These are phyloP conservation scores for Populus hybrid DNA, from an alignment of 441 rosid genomes.

Conservation along the genomic window DNA sequence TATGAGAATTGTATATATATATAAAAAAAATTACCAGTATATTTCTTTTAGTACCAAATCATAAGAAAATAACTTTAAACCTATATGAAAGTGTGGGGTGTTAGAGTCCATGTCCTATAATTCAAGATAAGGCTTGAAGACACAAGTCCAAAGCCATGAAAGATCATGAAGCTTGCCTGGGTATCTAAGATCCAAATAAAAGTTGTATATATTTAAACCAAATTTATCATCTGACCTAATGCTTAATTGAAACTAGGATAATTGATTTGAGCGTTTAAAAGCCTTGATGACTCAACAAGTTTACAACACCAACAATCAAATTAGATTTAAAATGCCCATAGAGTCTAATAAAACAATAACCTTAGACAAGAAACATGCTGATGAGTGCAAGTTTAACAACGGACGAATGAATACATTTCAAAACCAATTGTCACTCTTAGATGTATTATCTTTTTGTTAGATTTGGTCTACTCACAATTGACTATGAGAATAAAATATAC, in stretches of 20 bases:
- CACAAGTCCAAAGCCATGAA: not conserved
- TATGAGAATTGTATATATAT: too few species aligned
- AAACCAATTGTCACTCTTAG: not conserved
- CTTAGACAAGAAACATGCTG: too few species aligned
- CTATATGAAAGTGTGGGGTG: accelerated
- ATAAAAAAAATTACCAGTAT: too few species aligned
- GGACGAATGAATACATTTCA: too few species aligned
- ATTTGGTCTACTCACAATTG: not conserved
- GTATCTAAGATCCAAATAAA: not conserved
- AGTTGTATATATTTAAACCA: not conserved
- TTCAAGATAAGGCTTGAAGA: not conserved
- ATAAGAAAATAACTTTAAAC: too few species aligned
- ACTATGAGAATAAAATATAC: too few species aligned
- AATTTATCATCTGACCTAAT: not conserved
- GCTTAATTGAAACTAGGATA: not conserved
- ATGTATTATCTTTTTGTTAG: too few species aligned
- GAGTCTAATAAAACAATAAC: not conserved
- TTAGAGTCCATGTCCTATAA: not conserved
- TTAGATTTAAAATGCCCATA: not conserved
- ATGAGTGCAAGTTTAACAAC: not conserved
- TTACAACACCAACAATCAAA: not conserved
- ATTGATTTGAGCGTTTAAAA: too few species aligned
- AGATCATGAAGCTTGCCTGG: not conserved
- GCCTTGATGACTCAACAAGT: not conserved
- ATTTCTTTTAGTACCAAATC: too few species aligned